Evolutionary conservation across 768 basidiomycete species (phyloP).

Genomic region (Asterophora parasitica): DNA sequence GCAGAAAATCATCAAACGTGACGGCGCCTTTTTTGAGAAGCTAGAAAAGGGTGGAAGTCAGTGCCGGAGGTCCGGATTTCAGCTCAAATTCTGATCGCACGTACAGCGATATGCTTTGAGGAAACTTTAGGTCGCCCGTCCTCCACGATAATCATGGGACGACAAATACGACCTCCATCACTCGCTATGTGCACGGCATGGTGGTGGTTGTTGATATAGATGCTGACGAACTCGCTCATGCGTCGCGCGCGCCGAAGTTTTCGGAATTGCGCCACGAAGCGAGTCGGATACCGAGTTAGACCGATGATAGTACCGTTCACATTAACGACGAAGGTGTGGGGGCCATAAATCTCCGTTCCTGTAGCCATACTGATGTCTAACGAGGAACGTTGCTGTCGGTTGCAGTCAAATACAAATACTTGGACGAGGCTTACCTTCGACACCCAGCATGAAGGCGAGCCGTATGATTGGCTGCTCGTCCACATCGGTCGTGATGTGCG

Average conservation of each 20-base stretch:
- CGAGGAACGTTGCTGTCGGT: conserved; percentile 9
- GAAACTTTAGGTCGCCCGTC: conserved; percentile 71
- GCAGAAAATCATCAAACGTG: conserved; percentile 92
- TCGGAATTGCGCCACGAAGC: conserved; percentile 88
- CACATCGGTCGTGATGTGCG: conserved; percentile 98
- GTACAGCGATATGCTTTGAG: conserved; percentile 73
- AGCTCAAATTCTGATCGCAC: conserved; percentile 38
- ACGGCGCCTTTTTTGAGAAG: conserved; percentile 74
- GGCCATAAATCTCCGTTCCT: conserved; percentile 94
- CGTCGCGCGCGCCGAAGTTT: conserved; percentile 87
- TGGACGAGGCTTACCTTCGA: conserved; percentile 64
- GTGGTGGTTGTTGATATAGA: conserved; percentile 96
- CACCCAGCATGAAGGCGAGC: conserved; percentile 91
- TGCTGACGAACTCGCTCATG: conserved; percentile 93
- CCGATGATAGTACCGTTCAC: conserved; percentile 97
- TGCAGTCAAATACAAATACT: background rate
- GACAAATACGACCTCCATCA: conserved; percentile 96
- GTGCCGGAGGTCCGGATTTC: conserved; percentile 8
- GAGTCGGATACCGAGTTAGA: conserved; percentile 76
- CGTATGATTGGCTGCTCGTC: conserved; percentile 92
- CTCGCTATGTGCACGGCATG: conserved; percentile 92
- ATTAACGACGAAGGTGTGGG: conserved; percentile 89
- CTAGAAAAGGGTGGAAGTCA: conserved; percentile 30
- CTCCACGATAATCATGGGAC: conserved; percentile 96
- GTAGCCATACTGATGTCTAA: conserved; percentile 87